Base-by-base conservation (phyloP, 2,329 filamentous ascomycete genomes). In the Aureobasidium lini region DNA sequence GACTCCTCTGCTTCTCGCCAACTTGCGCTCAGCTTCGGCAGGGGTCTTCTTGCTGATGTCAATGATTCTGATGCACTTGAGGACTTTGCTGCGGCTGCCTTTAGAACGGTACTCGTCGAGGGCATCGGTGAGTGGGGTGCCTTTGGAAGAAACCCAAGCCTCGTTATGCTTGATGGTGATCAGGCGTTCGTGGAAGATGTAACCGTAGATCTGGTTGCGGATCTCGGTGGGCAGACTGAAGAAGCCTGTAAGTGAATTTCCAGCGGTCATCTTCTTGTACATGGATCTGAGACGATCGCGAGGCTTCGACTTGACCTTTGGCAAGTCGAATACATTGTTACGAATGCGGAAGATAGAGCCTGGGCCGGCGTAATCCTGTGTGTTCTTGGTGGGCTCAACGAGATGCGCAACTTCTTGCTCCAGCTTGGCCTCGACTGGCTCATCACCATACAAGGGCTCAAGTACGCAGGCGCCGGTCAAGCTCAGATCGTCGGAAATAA, bases 151-250 rank as follows among this genome's bases (percentile, higher is more conserved):
- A 8, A 43, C 23, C 42, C 16, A 39, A 8, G 32, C 18, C 11
- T 37, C 23, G 9, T 47, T 40, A 8, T 40, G 37, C 15, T 28
- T 48, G 54, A 57, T 57, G 42, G 18, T 31, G 18, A 48, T 32
- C n/a, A 57, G 43, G 16, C 16, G 34, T 43, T 39, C 32, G 37
- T 48, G 15, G 28, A 39, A 47, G 23, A 57, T 43, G 28, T 48
- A 48, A 15, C 32, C 43, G 8, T 57, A 57, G 43, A 57, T 57
- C 28, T 57, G 54, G n/a, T 57, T 57, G n/a, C 54, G 42, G 7
- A 57, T 29, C 34, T 57, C 54, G 2, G 39, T 23, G 5, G 54
- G 54, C 5, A 57, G 54, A 18, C 54, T 34, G 9, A 57, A 34
- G n/a, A 57, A 16, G 10, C 52, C 52, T 28, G 52, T 40, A n/a